phyloP scores from a whole-genome alignment of 1,284 basidiomycete species.

The Puccinia triticina region DNA sequence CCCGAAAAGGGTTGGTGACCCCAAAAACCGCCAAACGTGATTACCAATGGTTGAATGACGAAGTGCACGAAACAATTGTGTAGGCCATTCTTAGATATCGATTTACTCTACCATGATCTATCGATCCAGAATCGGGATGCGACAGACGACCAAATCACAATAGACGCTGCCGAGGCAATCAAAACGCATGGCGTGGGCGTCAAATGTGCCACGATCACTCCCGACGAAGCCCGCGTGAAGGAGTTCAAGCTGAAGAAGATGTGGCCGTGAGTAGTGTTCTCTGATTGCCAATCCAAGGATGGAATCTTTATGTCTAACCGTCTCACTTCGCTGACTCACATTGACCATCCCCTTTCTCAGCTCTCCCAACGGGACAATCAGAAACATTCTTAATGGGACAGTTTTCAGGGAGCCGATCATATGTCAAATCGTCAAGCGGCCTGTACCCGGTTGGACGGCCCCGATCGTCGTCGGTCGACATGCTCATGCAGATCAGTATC shows the following conservation, averaged over 20 bases:
- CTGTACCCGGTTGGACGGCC: conserved; percentile 93
- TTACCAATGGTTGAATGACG: not conserved
- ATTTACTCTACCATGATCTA: conserved; percentile 61
- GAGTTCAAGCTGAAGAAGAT: conserved; percentile 98
- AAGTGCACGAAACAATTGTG: conserved; percentile 17
- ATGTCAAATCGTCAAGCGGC: conserved; percentile 83
- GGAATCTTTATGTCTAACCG: not conserved
- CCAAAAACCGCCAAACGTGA: conserved; percentile 16
- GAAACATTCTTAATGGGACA: conserved; percentile 95
- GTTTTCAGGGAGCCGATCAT: conserved; percentile 99
- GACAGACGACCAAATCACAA: conserved; percentile 92
- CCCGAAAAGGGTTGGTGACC: not conserved
- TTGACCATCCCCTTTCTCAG: conserved; percentile 14
- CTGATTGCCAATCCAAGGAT: not conserved
- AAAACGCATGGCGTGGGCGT: conserved; percentile 60
- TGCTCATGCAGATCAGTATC: conserved; percentile 96
- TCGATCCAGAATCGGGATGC: conserved; percentile 47
- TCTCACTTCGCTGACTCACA: not conserved
- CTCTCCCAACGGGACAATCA: conserved; percentile 64
- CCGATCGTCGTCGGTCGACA: conserved; percentile 96
- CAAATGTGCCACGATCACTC: conserved; percentile 93
- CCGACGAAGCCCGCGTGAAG: conserved; percentile 70
- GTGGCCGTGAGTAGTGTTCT: conserved; percentile 62
- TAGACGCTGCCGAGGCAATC: conserved; percentile 84
- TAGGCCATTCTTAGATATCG: conserved; percentile 59